Evolutionary conservation across 2,329 filamentous ascomycete genomes (phyloP).

Genomic region (Fusarium siculi): DNA sequence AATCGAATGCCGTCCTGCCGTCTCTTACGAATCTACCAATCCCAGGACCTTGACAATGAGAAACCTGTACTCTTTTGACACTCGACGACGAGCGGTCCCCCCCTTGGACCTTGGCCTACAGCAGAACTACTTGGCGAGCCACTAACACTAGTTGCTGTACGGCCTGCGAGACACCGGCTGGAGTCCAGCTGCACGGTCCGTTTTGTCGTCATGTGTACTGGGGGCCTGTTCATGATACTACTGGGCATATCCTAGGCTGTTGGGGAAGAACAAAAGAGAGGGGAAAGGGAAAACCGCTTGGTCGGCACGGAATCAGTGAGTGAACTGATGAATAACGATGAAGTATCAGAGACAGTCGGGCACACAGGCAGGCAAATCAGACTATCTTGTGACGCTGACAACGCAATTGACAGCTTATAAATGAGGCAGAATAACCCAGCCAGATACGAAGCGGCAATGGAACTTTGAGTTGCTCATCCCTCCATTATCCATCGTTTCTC

Average conservation of each 20-base stretch:
- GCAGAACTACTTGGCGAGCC: constrained; percentile 24
- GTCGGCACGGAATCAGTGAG: constrained; percentile 9
- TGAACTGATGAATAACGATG: constrained; percentile 21
- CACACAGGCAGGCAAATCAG: not conserved
- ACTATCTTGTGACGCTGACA: constrained; percentile 32
- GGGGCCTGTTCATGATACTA: constrained; percentile 3
- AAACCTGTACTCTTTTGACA: constrained; percentile 8
- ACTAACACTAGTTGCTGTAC: constrained; percentile 19
- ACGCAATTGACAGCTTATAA: constrained; percentile 20
- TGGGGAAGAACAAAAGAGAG: not conserved
- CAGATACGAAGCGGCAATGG: constrained; percentile 8
- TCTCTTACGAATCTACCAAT: constrained; percentile 27
- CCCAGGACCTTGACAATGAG: constrained; percentile 35
- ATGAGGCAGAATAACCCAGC: constrained; percentile 12
- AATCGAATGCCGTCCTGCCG: not conserved
- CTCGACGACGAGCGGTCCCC: not conserved
- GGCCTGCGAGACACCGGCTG: constrained; percentile 36
- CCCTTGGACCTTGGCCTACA: not conserved
- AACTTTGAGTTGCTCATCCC: not conserved
- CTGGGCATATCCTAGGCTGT: constrained; percentile 3
- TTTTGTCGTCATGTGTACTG: constrained; percentile 39
- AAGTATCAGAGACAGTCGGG: constrained; percentile 26
- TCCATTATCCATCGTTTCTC: constrained; percentile 9
- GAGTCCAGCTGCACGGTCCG: constrained; percentile 31
- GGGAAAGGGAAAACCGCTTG: constrained; percentile 8